phyloP scores from a whole-genome alignment of 306 rosid genomes.

The Quercus bicolor region DNA sequence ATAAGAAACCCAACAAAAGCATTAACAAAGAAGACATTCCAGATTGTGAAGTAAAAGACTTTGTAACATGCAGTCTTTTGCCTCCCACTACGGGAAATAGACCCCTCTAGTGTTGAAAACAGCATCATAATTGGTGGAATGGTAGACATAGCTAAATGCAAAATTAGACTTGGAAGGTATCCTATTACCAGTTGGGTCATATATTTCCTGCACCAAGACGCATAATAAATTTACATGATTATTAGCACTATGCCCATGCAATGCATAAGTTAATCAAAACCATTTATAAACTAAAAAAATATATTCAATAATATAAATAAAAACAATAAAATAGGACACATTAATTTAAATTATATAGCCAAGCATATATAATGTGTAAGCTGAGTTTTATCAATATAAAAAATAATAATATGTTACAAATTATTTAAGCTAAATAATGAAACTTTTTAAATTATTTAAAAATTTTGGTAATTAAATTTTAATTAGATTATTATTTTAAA shows the following conservation, averaged over 20 bases:
- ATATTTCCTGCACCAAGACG: slow-evolving; percentile 48
- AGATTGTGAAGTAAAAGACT: slow-evolving; percentile 76
- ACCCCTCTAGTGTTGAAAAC: slow-evolving; percentile 72
- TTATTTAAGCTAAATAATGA: too few relatives aligned
- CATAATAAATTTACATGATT: slow-evolving; percentile 7
- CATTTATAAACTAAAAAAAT: too few relatives aligned
- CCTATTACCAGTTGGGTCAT: slow-evolving; percentile 67
- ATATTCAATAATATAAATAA: too few relatives aligned
- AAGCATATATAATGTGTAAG: too few relatives aligned
- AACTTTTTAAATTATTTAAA: too few relatives aligned
- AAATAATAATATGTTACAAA: too few relatives aligned
- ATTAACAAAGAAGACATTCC: slow-evolving; percentile 93
- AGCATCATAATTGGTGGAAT: slow-evolving; percentile 85
- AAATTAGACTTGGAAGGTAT: slow-evolving; percentile 88
- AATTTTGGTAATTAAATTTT: too few relatives aligned
- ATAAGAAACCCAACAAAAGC: slow-evolving; percentile 74
- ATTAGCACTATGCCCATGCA: background rate
- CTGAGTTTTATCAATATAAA: too few relatives aligned
- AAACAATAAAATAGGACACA: too few relatives aligned
- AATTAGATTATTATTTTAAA: too few relatives aligned
- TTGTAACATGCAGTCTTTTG: slow-evolving; percentile 82
- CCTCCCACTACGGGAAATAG: slow-evolving; percentile 79
- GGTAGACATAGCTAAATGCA: slow-evolving; percentile 50
- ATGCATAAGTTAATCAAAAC: too few relatives aligned
- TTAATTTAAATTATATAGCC: too few relatives aligned